Percentiles rank a stretch among this genome's conserved stretches.
These are phyloP conservation scores for Solanum medicagineum DNA, from an alignment of 257 asterid species.

Conservation along the genomic window DNA sequence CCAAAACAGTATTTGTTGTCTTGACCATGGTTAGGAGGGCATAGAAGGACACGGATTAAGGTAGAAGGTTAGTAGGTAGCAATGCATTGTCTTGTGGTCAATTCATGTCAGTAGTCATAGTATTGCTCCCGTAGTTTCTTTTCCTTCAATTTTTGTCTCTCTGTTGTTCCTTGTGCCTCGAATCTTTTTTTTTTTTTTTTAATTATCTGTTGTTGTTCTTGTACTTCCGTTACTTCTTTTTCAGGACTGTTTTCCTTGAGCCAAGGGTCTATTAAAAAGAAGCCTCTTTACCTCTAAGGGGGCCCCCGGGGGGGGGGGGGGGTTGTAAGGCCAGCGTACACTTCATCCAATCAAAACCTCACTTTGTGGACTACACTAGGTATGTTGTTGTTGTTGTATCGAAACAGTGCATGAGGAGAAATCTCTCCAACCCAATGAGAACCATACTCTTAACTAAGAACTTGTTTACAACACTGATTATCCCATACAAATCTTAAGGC, in stretches of 20 bases:
- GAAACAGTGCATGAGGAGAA: neutral
- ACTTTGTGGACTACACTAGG: neutral
- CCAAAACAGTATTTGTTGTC: neutral
- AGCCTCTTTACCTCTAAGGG: neutral
- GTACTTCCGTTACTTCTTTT: neutral
- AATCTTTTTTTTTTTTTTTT: neutral
- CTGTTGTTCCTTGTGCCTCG: too few relatives aligned
- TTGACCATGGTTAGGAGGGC: neutral
- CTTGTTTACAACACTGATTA: neutral
- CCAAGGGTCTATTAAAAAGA: neutral
- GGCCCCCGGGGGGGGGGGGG: too few relatives aligned
- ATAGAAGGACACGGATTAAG: neutral
- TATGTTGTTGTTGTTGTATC: neutral
- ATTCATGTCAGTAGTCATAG: neutral
- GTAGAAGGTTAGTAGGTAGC: neutral
- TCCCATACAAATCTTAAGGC: neutral
- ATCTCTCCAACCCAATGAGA: neutral
- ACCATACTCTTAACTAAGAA: neutral
- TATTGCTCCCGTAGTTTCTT: neutral
- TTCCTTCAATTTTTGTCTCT: too few relatives aligned
- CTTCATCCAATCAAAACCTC: neutral
- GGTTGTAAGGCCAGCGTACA: neutral
- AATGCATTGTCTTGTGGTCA: neutral
- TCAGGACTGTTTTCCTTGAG: neutral
- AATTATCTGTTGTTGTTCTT: neutral